These are phyloP conservation scores for Linum trigynum DNA, from an alignment of 345 rosid species.

Conservation along the genomic window DNA sequence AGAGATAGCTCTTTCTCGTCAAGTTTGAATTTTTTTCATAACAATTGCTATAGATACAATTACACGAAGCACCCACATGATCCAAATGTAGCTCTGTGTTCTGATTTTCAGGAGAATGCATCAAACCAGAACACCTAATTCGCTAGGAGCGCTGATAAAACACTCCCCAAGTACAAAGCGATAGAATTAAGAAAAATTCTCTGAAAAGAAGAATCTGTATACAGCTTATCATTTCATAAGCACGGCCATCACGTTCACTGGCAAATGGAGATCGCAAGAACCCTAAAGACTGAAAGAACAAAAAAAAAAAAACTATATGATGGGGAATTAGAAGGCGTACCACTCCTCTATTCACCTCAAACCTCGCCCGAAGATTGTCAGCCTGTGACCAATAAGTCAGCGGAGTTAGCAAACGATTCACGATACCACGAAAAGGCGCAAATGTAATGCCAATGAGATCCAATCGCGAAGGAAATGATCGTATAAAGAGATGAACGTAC, in stretches of 20 bases:
- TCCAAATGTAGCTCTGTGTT: too few species aligned
- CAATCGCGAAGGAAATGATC: background rate
- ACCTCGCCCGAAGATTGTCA: slow-evolving; percentile 63
- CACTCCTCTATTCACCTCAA: slow-evolving; percentile 77
- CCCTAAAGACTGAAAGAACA: background rate
- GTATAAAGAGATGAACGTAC: slow-evolving; percentile 24
- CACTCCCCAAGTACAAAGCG: too few species aligned
- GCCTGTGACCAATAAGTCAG: slow-evolving; percentile 36
- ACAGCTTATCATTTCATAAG: too few species aligned
- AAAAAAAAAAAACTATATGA: background rate
- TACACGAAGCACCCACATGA: background rate
- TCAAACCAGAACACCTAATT: too few species aligned
- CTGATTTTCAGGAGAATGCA: background rate
- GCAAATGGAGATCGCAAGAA: background rate
- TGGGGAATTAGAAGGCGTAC: slow-evolving; percentile 26
- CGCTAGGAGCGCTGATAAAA: too few species aligned
- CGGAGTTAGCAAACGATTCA: background rate
- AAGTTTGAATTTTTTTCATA: too few species aligned
- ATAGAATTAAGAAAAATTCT: background rate
- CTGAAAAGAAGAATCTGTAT: too few species aligned
- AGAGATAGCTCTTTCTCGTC: too few species aligned
- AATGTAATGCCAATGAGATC: background rate
- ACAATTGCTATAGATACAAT: background rate
- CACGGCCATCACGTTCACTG: background rate
- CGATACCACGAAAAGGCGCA: background rate